Evolutionary conservation across 495 filamentous ascomycete species (phyloP), one percentile per base, ranked within the genome.

Genomic region (Daldinia decipiens): DNA sequence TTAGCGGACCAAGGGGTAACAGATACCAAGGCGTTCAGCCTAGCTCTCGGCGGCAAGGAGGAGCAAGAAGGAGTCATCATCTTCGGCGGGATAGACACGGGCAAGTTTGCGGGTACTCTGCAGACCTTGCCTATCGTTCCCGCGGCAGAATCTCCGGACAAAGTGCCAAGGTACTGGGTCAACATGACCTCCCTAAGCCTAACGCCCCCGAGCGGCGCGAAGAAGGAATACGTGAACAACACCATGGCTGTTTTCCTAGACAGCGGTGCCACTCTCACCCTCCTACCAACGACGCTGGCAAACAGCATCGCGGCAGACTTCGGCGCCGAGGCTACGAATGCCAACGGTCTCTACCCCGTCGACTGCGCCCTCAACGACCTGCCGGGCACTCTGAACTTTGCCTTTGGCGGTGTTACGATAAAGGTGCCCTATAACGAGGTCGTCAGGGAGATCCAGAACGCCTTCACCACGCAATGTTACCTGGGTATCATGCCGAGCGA

Each of bases 41-140:
- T 85, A 5, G 82, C 82, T 0, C 73, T 86, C 19, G 82, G 83
- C 7, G 80, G 82, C 69, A 84, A 83, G 71, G 77, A 81, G 31
- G 74, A 80, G 40, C 73, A 80, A 55, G 76, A 83, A 32, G 95
- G 95, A n/a, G 88, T 90, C 7, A 89, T 99, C 51, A 86, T 99
- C 26, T 99, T 99, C 74, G 95, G 95, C 26, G 95, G 95, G 15
- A 87, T 99, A 38, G 91, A 99, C 75, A 93, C 91, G 0, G 87
- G 83, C 43, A 98, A 97, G 77, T 99, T 91, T 76, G 81, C 80
- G 13, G 95, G 94, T 17, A 68, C 81, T 1, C 86, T 99, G 11
- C 78, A 87, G 59, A 89, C 84, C 5, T 75, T 94, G 11, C 92
- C 92, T 15, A 86, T 96, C 32, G 81, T 89, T 24, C 80, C 82